Percentiles rank a stretch among this genome's conserved stretches.
phyloP scores from a whole-genome alignment of 2,329 filamentous ascomycete genomes.

The Ceratocystis lukuohia region DNA sequence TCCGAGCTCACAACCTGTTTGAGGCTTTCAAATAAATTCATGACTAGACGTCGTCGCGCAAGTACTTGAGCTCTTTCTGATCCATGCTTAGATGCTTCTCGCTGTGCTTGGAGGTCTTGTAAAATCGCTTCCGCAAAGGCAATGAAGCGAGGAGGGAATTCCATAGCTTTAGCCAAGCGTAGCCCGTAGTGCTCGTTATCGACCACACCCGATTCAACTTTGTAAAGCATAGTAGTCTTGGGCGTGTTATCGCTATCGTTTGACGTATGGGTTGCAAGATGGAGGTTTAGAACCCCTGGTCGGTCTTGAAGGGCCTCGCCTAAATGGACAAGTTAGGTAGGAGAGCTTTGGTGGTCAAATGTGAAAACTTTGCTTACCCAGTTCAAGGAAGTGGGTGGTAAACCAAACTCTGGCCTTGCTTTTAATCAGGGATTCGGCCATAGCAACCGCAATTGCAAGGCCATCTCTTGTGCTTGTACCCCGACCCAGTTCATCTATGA shows the following conservation, averaged over 20 bases:
- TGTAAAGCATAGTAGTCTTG: constrained; percentile 80
- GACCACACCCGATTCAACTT: constrained; percentile 57
- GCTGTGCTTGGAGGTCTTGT: constrained; percentile 43
- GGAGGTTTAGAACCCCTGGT: constrained; percentile 67
- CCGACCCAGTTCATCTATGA: constrained; percentile 84
- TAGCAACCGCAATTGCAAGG: constrained; percentile 74
- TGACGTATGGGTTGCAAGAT: constrained; percentile 58
- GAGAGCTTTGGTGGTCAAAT: not conserved
- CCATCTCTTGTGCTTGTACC: constrained; percentile 85
- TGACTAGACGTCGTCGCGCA: constrained; percentile 56
- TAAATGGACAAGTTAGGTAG: constrained; percentile 21
- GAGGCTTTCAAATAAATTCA: constrained; percentile 60
- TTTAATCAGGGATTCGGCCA: constrained; percentile 75
- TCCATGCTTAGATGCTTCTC: constrained; percentile 43
- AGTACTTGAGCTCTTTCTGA: constrained; percentile 46
- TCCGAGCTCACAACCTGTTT: constrained; percentile 50
- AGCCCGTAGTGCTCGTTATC: constrained; percentile 69
- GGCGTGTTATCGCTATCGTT: constrained; percentile 34
- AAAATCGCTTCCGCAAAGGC: constrained; percentile 55
- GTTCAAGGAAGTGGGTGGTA: constrained; percentile 78
- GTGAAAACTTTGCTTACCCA: constrained; percentile 33
- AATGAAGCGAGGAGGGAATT: constrained; percentile 55
- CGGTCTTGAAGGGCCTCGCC: constrained; percentile 61
- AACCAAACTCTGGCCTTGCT: constrained; percentile 78
- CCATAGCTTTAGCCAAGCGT: constrained; percentile 60